Evolutionary conservation across 129 eudicot genomes (phyloP), one percentile per base, ranked within the genome.

Genomic region (Lactuca sativa): DNA sequence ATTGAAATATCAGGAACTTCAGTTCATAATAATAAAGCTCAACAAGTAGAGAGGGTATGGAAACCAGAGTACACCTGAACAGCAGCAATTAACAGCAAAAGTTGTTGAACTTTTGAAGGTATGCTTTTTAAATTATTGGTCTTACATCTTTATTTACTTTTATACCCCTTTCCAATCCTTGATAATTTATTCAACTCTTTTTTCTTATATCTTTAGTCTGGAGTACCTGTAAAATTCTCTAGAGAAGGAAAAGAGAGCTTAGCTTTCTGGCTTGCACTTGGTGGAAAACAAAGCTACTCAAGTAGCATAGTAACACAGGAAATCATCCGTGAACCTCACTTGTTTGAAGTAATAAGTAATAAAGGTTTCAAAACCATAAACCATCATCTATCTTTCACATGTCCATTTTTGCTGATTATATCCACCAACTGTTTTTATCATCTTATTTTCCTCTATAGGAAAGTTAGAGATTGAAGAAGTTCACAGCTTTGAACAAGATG

Each of bases 161-260:
- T 18, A 21, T 10, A 32, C 54, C 3, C 31, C 54, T 61, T 25
- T 25, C 30, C 30, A 25, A 25, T 25, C 30, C 30, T 25, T 25
- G 16, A 51, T 62, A 62, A n/a, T 32, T 64, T 57, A 60, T 48
- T 58, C 9, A 37, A 33, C 62, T 54, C 7, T 4, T 3, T 76
- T 18, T 49, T 31, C 30, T 25, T 25, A 25, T 25, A 37, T 18
- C 34, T 62, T 70, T 77, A 92, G 99, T 86, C 93, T 18, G 97
- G 99, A 11, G 81, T 76, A 40, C 18, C 85, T 51, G 58, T 82
- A 59, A 95, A 95, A 73, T 84, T 77, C 63, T 83, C 92, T 30
- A 95, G 84, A 82, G 99, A 95, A 84, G 99, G 97, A 76, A 90
- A 96, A 64, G 99, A 95, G 81, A 90, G 83, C 86, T 95, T 96